Evolutionary conservation across 495 filamentous ascomycete genomes (phyloP).

Genomic region (Aspergillus sclerotiicarbonarius): DNA sequence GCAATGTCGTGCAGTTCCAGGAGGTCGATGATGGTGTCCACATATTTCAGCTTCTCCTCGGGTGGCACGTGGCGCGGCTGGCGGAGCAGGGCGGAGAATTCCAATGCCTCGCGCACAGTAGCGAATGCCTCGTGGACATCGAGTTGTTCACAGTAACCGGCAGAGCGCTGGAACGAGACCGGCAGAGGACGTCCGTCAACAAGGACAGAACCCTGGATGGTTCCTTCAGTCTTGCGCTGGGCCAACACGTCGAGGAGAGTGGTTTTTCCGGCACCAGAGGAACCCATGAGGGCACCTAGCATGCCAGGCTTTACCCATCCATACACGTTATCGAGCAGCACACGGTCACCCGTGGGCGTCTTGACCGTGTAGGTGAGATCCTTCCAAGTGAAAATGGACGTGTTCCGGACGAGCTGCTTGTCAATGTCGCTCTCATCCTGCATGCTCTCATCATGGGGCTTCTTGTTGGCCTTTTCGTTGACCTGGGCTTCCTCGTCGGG

Average conservation of each 20-base stretch:
- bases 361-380: slow-evolving; percentile 55
- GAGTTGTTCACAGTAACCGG: slow-evolving; percentile 60
- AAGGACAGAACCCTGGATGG: slow-evolving; percentile 80
- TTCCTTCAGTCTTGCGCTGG: slow-evolving; percentile 80
- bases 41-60: slow-evolving; percentile 59
- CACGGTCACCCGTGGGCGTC: slow-evolving; percentile 37
- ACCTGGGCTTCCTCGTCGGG: slow-evolving; percentile 37
- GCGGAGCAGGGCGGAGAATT: slow-evolving; percentile 57
- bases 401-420: slow-evolving; percentile 46
- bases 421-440: slow-evolving; percentile 15
- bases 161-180: slow-evolving; percentile 73
- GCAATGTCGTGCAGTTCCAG: slow-evolving; percentile 58
- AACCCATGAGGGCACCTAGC: slow-evolving; percentile 71
- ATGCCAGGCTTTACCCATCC: slow-evolving; percentile 90
- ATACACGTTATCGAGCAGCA: slow-evolving; percentile 72
- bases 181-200: slow-evolving; percentile 79
- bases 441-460: slow-evolving; percentile 10
- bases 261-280: slow-evolving; percentile 64
- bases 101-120: slow-evolving; percentile 62
- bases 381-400: slow-evolving; percentile 61
- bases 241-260: slow-evolving; percentile 54
- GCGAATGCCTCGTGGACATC: slow-evolving; percentile 59
- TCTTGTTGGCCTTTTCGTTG: slow-evolving; percentile 21
- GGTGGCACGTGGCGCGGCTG: slow-evolving; percentile 49
- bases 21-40: slow-evolving; percentile 56